These are phyloP conservation scores for Hypoxylon lenormandii DNA, from an alignment of 495 filamentous ascomycete genomes.

Conservation along the genomic window DNA sequence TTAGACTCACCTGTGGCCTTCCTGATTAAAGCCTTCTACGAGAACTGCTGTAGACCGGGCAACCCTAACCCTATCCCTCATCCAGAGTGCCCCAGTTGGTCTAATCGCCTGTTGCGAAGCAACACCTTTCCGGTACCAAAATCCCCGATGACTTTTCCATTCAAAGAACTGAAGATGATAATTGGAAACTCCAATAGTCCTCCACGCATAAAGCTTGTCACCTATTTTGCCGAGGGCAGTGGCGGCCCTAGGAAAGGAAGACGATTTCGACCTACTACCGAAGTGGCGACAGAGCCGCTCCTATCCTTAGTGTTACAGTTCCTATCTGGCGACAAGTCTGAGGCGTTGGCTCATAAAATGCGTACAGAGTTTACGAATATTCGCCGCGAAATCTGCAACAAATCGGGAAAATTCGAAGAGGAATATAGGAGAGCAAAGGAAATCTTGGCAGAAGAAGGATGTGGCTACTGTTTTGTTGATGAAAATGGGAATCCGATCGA, in stretches of 20 bases:
- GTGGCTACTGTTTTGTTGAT: slow-evolving; percentile 9
- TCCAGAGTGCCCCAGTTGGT: too few species aligned
- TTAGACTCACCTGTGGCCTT: too few species aligned
- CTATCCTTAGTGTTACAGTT: not conserved
- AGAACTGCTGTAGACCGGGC: too few species aligned
- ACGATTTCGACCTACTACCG: not conserved
- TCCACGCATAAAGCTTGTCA: too few species aligned
- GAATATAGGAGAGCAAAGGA: not conserved
- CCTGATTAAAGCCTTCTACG: too few species aligned
- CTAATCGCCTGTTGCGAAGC: too few species aligned
- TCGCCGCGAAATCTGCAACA: not conserved
- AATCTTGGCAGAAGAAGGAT: not conserved
- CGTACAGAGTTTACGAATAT: not conserved
- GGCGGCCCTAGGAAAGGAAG: not conserved
- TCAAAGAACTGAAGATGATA: too few species aligned
- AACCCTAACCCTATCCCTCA: too few species aligned
- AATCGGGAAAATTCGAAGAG: not conserved
- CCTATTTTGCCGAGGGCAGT: too few species aligned
- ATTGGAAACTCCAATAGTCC: too few species aligned
- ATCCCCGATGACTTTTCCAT: too few species aligned
- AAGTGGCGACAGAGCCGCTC: not conserved
- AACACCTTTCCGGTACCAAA: too few species aligned
- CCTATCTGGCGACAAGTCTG: not conserved
- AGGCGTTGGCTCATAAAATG: not conserved
- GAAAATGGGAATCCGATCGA: not conserved